Conservation (phyloP, 768 basidiomycete genomes). For the Mycena galopus region DNA sequence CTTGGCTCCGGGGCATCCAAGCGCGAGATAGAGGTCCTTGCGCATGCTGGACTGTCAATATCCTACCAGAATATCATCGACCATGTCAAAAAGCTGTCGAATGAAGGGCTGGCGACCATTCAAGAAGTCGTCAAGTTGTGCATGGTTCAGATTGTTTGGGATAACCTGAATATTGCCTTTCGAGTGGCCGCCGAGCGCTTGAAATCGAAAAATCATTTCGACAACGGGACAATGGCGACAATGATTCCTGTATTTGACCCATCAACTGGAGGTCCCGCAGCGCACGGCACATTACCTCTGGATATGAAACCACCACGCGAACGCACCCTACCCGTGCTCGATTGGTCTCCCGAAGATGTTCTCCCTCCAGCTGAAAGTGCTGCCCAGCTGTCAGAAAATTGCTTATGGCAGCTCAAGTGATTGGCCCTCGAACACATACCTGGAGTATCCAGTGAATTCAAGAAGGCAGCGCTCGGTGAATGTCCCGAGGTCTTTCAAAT, state of each 20-base stretch:
- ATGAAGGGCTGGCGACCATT: slow-evolving; percentile 7
- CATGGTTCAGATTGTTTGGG: slow-evolving; percentile 40
- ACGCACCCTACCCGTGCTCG: slow-evolving; percentile 8
- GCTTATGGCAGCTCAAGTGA: slow-evolving; percentile 14
- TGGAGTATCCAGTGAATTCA: slow-evolving; percentile 15
- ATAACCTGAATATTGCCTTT: slow-evolving; percentile 35
- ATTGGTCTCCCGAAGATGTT: slow-evolving; percentile 11
- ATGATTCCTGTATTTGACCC: slow-evolving; percentile 35
- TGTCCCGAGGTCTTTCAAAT: slow-evolving; percentile 22
- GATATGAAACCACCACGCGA: slow-evolving; percentile 10
- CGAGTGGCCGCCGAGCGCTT: background rate
- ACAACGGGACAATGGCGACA: background rate
- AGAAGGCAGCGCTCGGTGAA: slow-evolving; percentile 2
- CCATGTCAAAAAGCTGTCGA: slow-evolving; percentile 17
- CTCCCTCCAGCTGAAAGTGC: slow-evolving; percentile 2
- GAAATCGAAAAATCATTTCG: background rate
- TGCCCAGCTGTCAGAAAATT: background rate
- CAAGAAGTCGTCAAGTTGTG: slow-evolving; percentile 3
- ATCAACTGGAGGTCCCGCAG: slow-evolving; percentile 16
- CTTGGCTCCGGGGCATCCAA: slow-evolving; percentile 28
- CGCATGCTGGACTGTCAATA: slow-evolving; percentile 26
- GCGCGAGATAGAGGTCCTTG: slow-evolving; percentile 19
- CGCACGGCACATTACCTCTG: slow-evolving; percentile 24
- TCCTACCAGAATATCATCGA: slow-evolving; percentile 4
- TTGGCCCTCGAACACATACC: slow-evolving; percentile 22